These are phyloP conservation scores for Nidula microcarpa DNA, from an alignment of 768 basidiomycete genomes.

Conservation along the genomic window DNA sequence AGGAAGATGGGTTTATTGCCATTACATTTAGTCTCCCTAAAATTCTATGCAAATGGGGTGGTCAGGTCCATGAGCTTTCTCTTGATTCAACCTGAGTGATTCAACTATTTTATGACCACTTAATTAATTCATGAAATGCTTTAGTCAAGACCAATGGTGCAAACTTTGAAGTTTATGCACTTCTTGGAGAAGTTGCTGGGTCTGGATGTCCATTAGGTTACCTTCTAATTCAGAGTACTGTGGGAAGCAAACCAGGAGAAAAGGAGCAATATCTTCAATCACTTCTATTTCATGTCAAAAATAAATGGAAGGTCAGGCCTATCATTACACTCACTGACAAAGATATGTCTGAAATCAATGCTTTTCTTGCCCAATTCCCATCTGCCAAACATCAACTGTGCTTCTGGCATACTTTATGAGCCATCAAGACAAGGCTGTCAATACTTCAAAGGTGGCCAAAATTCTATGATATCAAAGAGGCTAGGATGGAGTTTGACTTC, in stretches of 20 bases:
- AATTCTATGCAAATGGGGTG: conserved; percentile 14
- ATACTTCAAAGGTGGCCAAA: conserved; percentile 17
- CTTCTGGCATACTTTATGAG: conserved; percentile 29
- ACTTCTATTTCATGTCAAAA: conserved; percentile 17
- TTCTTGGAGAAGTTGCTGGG: conserved; percentile 26
- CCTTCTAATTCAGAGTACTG: conserved; percentile 14
- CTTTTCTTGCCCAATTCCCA: conserved; percentile 16
- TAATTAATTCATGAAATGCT: not conserved
- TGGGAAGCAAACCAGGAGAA: conserved; percentile 10
- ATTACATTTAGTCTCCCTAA: conserved; percentile 21
- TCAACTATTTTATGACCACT: not conserved
- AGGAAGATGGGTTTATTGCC: conserved; percentile 12
- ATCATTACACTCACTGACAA: conserved; percentile 28
- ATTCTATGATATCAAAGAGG: conserved; percentile 20
- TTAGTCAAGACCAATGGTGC: conserved; percentile 27
- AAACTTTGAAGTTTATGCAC: conserved; percentile 24
- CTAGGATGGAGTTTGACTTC: conserved; percentile 15
- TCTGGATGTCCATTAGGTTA: conserved; percentile 27
- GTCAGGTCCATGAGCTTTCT: conserved; percentile 16
- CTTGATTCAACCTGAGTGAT: conserved; percentile 25
- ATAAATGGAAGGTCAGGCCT: conserved; percentile 12
- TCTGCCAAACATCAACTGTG: conserved; percentile 31
- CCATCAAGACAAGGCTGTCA: conserved; percentile 22
- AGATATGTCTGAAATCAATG: conserved; percentile 22
- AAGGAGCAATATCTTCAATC: conserved; percentile 20